Percentiles rank a stretch among this genome's conserved stretches.
phyloP scores from a whole-genome alignment of 192 early-diverging fungal species.

The Backusella tuberculispora region DNA sequence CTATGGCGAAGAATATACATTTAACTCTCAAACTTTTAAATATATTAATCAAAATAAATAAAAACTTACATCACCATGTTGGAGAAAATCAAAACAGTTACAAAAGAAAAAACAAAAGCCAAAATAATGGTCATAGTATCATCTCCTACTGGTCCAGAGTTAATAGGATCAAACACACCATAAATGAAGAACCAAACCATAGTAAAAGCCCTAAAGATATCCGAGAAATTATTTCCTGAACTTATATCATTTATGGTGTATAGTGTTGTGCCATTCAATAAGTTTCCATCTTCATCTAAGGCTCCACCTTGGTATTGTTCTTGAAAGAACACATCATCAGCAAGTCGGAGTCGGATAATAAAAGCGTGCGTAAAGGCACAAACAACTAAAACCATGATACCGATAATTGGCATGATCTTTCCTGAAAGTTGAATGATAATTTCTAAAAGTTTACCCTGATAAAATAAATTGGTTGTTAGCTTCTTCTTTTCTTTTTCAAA shows the following conservation, averaged over 20 bases:
- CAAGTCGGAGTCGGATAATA: background rate
- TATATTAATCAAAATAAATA: background rate
- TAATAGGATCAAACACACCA: slow-evolving; percentile 24
- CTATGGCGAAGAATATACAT: background rate
- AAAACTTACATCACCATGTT: slow-evolving; percentile 30
- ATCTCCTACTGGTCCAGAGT: slow-evolving; percentile 11
- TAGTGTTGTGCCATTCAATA: background rate
- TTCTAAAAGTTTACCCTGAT: slow-evolving; percentile 22
- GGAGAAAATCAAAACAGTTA: slow-evolving; percentile 19
- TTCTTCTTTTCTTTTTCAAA: background rate
- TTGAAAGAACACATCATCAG: background rate
- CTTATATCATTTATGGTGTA: background rate
- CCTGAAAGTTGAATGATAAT: slow-evolving; percentile 20
- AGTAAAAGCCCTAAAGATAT: background rate
- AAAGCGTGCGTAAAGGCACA: slow-evolving; percentile 24
- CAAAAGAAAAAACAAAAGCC: slow-evolving; percentile 20
- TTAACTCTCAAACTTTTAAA: background rate
- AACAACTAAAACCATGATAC: slow-evolving; percentile 13
- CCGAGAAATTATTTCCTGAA: background rate
- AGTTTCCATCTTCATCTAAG: too few relatives aligned
- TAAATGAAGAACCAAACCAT: slow-evolving; percentile 22
- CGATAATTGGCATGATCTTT: slow-evolving; percentile 3
- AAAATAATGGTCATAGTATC: background rate
- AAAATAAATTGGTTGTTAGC: too few relatives aligned
- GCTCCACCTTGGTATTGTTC: background rate